Conservation (phyloP, 2,329 filamentous ascomycete species). For the Diaporthe destruens region DNA sequence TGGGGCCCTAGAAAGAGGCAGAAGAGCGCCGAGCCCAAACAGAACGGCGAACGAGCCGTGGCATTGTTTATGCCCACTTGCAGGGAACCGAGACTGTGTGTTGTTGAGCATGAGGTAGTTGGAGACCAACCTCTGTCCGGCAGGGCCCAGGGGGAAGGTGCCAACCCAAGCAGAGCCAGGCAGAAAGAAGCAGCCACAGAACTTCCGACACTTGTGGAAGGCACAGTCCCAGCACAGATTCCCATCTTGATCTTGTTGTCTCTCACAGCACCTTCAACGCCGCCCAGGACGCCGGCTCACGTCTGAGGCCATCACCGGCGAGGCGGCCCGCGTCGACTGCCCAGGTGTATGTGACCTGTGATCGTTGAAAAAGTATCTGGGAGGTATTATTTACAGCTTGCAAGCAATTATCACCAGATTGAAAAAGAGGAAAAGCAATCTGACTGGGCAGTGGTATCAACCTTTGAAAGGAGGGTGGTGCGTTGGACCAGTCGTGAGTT, state of each 20-base stretch:
- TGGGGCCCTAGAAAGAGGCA: not conserved
- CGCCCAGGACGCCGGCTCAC: not conserved
- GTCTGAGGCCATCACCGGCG: slow-evolving; percentile 7
- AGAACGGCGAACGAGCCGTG: not conserved
- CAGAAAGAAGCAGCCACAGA: not conserved
- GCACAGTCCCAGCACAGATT: not conserved
- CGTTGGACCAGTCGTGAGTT: not conserved
- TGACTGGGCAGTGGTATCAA: not conserved
- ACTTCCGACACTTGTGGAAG: slow-evolving; percentile 11
- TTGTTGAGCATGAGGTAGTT: not conserved
- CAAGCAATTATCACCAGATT: too few species aligned
- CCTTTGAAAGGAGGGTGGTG: not conserved
- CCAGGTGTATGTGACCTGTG: not conserved
- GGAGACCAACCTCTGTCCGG: not conserved
- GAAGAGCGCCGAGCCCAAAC: not conserved
- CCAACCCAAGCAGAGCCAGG: not conserved
- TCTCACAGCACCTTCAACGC: too few species aligned
- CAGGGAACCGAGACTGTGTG: not conserved
- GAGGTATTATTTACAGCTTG: not conserved
- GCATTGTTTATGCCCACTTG: not conserved
- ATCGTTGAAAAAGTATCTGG: too few species aligned
- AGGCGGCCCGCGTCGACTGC: not conserved
- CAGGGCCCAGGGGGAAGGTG: not conserved
- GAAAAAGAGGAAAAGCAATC: not conserved
- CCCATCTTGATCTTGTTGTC: not conserved